Evolutionary conservation across 2,329 filamentous ascomycete genomes (phyloP), one percentile per base, ranked within the genome.

Genomic region (Apiospora marii): DNA sequence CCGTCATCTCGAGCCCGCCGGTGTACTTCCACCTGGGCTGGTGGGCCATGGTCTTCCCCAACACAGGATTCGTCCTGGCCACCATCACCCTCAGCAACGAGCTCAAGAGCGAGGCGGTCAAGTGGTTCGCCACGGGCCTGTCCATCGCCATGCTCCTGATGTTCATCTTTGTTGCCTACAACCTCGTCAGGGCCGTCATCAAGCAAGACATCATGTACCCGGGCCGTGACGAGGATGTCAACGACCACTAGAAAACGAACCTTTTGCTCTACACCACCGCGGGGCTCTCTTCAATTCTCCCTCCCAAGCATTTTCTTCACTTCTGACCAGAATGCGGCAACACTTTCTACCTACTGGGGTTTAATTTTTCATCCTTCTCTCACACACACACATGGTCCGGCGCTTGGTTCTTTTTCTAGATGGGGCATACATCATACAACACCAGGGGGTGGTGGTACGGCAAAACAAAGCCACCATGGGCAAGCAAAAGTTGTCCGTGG

Each of bases 1-100:
- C 87, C 53, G 73, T 74, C 69, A 72, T 74, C 49, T 30, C 73
- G 3, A 82, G 83, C 14, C 85, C 83, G 5, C 84, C 87, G 76
- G 85, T 84, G 78, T 82, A 83, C 74, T 91, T 91, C 75, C 87
- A 90, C 74, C 83, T 92, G 2, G 89, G 88, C 0, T 92, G 89
- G 89, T 92, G 89, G 87, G 89, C 90, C 0, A 86, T 89, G 79
- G 87, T 91, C 13, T 91, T 91, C 79, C 89, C 89, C 67, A 91
- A 91, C 79, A 88, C 87, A 0, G 89, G 89, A 4, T 91, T 91
- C 76, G 87, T 86, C 4, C 81, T 91, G 67, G 87, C 87, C 2
- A 90, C 88, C 0, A 89, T 90, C 69, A 82, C 86, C 8, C 86
- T 91, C 30, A 87, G 85, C 0, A 84, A 85, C 5, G 84, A 85